phyloP scores from a whole-genome alignment of 1,284 basidiomycete genomes.

The Fomitopsis schrenkii region DNA sequence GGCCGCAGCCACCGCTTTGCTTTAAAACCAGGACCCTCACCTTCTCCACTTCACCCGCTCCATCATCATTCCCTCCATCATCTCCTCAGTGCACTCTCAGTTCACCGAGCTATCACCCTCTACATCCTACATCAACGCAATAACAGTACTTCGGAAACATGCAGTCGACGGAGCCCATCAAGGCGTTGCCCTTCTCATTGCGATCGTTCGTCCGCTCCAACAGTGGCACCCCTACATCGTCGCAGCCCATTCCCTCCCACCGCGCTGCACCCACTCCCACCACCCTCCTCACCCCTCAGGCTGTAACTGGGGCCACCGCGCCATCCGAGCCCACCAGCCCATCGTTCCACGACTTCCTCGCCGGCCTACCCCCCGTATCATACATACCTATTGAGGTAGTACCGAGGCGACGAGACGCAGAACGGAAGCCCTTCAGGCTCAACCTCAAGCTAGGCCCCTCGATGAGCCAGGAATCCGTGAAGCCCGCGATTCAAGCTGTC shows the following conservation, averaged over 20 bases:
- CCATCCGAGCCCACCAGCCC: neutral
- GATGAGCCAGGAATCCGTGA: neutral
- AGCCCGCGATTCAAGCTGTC: neutral
- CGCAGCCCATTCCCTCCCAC: no score
- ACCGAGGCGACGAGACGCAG: neutral
- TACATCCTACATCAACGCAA: no score
- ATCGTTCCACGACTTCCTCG: neutral
- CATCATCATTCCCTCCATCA: no score
- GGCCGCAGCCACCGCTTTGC: no score
- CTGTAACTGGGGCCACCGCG: neutral
- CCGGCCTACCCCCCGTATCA: neutral
- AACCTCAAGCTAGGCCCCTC: neutral
- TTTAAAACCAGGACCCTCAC: no score
- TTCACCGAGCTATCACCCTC: no score
- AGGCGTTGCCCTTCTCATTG: neutral
- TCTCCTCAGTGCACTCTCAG: no score
- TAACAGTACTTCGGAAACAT: no score
- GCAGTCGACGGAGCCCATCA: neutral
- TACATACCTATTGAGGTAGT: neutral
- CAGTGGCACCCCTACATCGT: neutral
- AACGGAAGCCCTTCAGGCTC: neutral
- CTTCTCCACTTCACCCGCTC: no score
- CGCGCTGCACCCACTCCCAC: no score
- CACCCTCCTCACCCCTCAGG: neutral
- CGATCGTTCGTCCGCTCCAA: neutral